These are phyloP conservation scores for Scenedesmus sp. DNA, from an alignment of 163 green algal species.

Conservation along the genomic window DNA sequence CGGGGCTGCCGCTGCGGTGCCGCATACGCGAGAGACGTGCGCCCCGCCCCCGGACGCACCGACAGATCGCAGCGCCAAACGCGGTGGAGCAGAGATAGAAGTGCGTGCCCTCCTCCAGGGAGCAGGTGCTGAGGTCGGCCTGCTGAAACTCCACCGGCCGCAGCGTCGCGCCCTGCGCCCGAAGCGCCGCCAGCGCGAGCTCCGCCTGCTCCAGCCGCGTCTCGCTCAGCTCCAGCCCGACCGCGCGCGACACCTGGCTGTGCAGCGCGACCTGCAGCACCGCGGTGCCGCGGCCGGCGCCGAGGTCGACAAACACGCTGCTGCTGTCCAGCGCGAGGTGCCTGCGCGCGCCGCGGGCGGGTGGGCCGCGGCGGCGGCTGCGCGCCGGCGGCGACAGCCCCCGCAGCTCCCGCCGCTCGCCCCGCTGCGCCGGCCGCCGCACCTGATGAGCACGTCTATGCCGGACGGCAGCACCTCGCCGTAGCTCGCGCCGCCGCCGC, in stretches of 20 bases:
- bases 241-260: conserved; percentile 14
- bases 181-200: conserved; percentile 44
- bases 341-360: conserved; percentile 1
- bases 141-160: conserved; percentile 46
- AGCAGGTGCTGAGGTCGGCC: conserved; percentile 49
- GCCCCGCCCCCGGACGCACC: conserved; percentile 1
- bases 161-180: conserved; percentile 15
- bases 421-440: background rate
- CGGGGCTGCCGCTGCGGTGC: conserved; percentile 49
- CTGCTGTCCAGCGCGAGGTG: conserved; percentile 30
- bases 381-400: too few species aligned
- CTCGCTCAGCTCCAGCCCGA: conserved; percentile 57
- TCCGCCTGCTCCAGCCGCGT: conserved; percentile 53
- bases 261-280: conserved; percentile 48
- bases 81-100: conserved; percentile 64
- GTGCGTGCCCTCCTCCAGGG: conserved; percentile 39
- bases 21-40: background rate
- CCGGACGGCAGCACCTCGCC: conserved; percentile 36
- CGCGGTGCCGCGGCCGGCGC: conserved; percentile 49
- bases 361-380: too few species aligned
- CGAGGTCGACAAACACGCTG: conserved; percentile 51
- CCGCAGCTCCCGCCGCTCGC: too few species aligned
- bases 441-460: conserved; percentile 30
- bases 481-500: conserved; percentile 23
- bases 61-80: conserved; percentile 51